These are phyloP conservation scores for Thalassiosira allenii DNA, from an alignment of 352 stramenopile species.

Conservation along the genomic window DNA sequence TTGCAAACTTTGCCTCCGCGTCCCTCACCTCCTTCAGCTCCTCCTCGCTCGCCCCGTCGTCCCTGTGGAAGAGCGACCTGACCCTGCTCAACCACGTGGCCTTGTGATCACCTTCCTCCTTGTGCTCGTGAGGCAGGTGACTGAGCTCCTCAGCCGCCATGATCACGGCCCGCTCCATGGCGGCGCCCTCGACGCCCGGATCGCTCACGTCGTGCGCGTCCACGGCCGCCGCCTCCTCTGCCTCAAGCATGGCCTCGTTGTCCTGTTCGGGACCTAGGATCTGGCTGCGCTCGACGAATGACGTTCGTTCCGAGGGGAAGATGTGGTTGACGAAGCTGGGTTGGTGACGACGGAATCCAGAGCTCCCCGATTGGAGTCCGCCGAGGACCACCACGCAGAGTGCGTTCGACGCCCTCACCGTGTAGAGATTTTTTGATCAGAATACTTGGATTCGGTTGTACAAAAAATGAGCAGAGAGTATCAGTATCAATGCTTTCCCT, in stretches of 20 bases:
- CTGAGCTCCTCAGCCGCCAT: slow-evolving; percentile 33
- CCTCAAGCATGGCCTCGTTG: slow-evolving; percentile 33
- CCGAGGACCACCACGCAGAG: no score
- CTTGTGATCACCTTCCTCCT: slow-evolving; percentile 16
- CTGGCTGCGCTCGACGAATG: no score
- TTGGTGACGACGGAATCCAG: no score
- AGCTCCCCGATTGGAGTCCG: no score
- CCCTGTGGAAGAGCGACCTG: background rate
- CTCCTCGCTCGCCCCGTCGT: background rate
- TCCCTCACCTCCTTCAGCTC: background rate
- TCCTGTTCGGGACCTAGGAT: no score
- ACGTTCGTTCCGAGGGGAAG: no score
- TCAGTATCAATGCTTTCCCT: no score
- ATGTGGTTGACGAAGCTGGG: no score
- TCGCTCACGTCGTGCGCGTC: slow-evolving; percentile 50
- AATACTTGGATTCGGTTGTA: no score
- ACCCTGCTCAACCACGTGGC: background rate
- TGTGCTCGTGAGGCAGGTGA: slow-evolving; percentile 6
- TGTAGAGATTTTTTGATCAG: no score
- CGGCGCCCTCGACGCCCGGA: slow-evolving; percentile 47
- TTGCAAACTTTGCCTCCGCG: background rate
- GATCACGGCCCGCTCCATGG: slow-evolving; percentile 50
- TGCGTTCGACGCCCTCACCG: no score
- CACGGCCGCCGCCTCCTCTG: slow-evolving; percentile 38
- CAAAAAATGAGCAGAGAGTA: no score